Evolutionary conservation across 1,284 basidiomycete species (phyloP), one percentile per base, ranked within the genome.

Genomic region (Kalmanozyma brasiliensis): DNA sequence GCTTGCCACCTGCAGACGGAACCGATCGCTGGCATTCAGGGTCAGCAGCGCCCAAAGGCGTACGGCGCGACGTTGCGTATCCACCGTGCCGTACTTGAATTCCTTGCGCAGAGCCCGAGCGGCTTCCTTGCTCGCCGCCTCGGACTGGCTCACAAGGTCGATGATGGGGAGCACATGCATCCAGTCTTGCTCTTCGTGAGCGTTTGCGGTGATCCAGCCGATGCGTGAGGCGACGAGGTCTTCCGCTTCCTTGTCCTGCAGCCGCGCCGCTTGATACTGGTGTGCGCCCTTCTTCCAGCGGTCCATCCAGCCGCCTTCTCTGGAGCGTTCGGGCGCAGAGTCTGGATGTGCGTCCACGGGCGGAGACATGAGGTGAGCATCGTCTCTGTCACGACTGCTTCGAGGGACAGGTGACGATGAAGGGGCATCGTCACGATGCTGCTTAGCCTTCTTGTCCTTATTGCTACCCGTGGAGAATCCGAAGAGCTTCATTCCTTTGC

Each of bases 101-200:
- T 80, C 78, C 38, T 78, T 80, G 22, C 76, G 49, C 11, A 80
- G 48, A 1, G 76, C 57, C 4, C 66, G 55, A 9, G 76, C 68
- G n/a, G 77, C 78, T 41, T 80, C 78, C 36, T 77, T 79, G 37
- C 67, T 60, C 6, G 75, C 68, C 6, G 64, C 67, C 14, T 75
- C 74, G 14, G 77, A 78, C 7, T 60, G 70, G 43, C 43, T 48
- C 9, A 78, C 41, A 10, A 66, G 20, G 23, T 73, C 59, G 35
- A 62, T 48, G 9, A 78, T 55, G 4, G 52, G 44, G 24, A 69
- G 26, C 14, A 78, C 52, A 29, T 66, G 48, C 53, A 65, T 62
- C 73, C 74, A 75, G 36, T 77, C 74, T 9, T 53, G 47, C 8
- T 63, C 48, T 11, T 52, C 29, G 11, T 35, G 30, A 7, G 69